Evolutionary conservation across 495 filamentous ascomycete species (phyloP).

Genomic region (Saxophila tyrrhenica): DNA sequence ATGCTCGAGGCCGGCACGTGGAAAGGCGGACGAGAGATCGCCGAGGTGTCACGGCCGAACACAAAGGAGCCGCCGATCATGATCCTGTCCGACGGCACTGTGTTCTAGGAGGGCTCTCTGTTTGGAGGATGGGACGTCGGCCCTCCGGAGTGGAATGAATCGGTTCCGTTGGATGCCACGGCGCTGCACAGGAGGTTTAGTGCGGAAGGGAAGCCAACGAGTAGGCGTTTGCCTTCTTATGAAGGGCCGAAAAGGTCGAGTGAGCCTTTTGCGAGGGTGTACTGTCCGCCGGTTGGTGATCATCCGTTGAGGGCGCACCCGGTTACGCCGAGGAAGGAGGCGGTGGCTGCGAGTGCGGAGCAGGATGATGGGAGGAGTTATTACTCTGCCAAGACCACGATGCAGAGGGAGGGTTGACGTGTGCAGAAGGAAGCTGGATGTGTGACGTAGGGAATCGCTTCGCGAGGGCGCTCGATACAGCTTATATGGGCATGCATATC

Average conservation of each 20-base stretch:
- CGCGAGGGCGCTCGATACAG: too few species aligned
- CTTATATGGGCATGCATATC: too few species aligned
- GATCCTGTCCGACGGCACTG: conserved; percentile 90
- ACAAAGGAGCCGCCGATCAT: conserved; percentile 95
- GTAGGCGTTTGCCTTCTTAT: background rate
- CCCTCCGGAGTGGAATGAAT: conserved; percentile 1
- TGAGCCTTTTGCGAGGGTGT: background rate
- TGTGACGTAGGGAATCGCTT: too few species aligned
- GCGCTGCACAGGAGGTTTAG: background rate
- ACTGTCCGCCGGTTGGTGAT: conserved; percentile 4
- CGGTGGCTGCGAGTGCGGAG: background rate
- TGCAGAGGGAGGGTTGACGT: too few species aligned
- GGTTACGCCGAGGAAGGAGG: background rate
- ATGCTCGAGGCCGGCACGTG: conserved; percentile 84
- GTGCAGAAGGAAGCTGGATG: too few species aligned
- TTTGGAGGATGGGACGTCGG: conserved; percentile 8
- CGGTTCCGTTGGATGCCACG: background rate
- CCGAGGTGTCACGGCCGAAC: conserved; percentile 88
- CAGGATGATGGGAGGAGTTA: background rate
- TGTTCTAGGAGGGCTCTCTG: conserved; percentile 54
- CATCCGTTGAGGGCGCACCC: conserved; percentile 17
- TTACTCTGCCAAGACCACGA: background rate
- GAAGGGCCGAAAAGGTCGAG: background rate
- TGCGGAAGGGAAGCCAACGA: background rate
- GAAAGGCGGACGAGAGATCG: conserved; percentile 96